Conservation (phyloP, 352 stramenopile species). For the Phytophthora sansomeana region DNA sequence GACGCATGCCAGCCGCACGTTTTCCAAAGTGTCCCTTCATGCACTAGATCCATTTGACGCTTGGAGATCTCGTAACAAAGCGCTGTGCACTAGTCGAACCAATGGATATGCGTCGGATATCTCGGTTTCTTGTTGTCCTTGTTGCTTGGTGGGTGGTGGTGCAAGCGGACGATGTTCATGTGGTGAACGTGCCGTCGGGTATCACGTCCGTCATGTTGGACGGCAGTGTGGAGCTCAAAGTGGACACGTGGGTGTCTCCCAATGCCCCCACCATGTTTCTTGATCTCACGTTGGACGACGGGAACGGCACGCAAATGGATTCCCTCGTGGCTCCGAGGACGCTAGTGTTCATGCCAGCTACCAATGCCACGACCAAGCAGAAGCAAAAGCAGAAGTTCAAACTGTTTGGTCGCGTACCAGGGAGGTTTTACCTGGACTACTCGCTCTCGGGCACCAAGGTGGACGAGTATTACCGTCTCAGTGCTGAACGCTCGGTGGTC, state of each 20-base stretch:
- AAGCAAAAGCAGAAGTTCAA: conserved; percentile 51
- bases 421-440: conserved; percentile 73
- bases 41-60: conserved; percentile 5
- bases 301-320: conserved; percentile 44
- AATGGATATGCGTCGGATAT: conserved; percentile 6
- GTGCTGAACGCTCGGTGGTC: conserved; percentile 61
- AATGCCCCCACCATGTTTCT: conserved; percentile 51
- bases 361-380: conserved; percentile 24
- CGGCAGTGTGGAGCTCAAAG: conserved; percentile 45
- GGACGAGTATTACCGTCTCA: conserved; percentile 53
- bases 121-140: conserved; percentile 5
- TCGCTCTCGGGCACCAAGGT: conserved; percentile 43
- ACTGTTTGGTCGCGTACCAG: conserved; percentile 44
- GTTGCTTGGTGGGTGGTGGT: neutral
- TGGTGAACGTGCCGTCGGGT: conserved; percentile 64
- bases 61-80: conserved; percentile 9
- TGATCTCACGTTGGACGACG: conserved; percentile 51
- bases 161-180: conserved; percentile 17
- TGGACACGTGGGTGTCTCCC: conserved; percentile 53
- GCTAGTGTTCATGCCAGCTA: conserved; percentile 45
- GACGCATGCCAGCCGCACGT: conserved; percentile 13
- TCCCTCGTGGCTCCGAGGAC: conserved; percentile 46
- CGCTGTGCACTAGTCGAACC: conserved; percentile 1
- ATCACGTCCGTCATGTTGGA: conserved; percentile 57
- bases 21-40: conserved; percentile 18